Base-by-base conservation (phyloP, 257 asterid species). In the Cruciata laevipes region DNA sequence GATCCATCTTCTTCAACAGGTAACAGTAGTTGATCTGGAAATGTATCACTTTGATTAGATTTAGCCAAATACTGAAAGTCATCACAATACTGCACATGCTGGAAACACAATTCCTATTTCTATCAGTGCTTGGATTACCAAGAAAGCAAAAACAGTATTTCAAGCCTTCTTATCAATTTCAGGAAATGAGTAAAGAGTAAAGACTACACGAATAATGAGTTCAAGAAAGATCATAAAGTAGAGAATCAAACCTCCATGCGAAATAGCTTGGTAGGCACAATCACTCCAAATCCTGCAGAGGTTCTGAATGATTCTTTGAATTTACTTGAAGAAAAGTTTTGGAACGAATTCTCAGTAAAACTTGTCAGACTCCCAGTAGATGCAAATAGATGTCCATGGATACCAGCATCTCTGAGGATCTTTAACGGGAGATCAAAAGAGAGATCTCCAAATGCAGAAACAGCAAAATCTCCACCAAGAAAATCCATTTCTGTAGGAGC, bases 381-480 rank as follows among this genome's bases (percentile, higher is more conserved):
- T 74, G 98, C 94, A 78, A 94, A 94, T 51, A 76, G 75, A 53
- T 94, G 99, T 14, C 94, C 98, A 70, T 94, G 96, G 63, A 94
- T 86, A 69, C 96, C 99, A 61, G 99, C 89, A 71, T 87, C 88
- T 71, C 91, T 82, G 9, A 90, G 72, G 71, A 87, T 82, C 84
- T 74, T 85, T 85, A 94, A 65, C 13, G 99, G 98, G 62, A 94
- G 82, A 82, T 91, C 98, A 78, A 94, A 89, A 24, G 98, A 94
- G 30, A 94, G 74, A 72, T 94, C 98, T 18, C 89, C 95, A 83
- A 94, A 94, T 73, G 87, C 96, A 63, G 96, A 79, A 57, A 91
- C 79, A 6, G 96, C 96, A 77, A 94, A 89, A 75, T 94, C 98
- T 66, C 98, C 99, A n/a, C 99, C 97, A 63, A 89, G 75, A 69